phyloP scores from a whole-genome alignment of 2,329 filamentous ascomycete species.

The Bipolaris sorokiniana region DNA sequence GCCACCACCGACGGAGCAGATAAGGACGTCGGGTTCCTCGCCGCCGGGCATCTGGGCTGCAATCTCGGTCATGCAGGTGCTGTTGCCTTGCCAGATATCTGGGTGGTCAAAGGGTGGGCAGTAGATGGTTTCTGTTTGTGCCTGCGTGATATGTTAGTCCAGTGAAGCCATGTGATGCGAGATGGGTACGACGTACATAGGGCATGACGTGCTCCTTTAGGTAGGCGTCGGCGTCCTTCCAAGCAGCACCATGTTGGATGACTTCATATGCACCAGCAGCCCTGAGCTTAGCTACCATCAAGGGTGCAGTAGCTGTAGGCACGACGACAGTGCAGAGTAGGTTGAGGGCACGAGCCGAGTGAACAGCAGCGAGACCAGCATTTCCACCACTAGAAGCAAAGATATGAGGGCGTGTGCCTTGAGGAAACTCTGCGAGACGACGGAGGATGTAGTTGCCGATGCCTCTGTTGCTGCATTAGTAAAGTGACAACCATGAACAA shows the following conservation, averaged over 20 bases:
- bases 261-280: conserved; percentile 71
- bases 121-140: conserved; percentile 58
- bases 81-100: conserved; percentile 70
- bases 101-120: conserved; percentile 73
- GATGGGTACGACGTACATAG: conserved; percentile 25
- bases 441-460: conserved; percentile 74
- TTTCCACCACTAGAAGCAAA: conserved; percentile 84
- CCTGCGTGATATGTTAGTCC: conserved; percentile 37
- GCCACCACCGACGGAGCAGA: conserved; percentile 82
- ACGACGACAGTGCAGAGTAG: conserved; percentile 77
- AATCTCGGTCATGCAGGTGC: conserved; percentile 63
- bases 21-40: conserved; percentile 67
- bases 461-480: conserved; percentile 51
- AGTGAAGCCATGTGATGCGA: not conserved
- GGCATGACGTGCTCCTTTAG: conserved; percentile 65
- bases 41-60: conserved; percentile 49
- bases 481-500: not conserved
- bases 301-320: conserved; percentile 66
- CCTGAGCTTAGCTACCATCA: conserved; percentile 75
- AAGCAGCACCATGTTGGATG: conserved; percentile 70
- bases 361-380: conserved; percentile 81
- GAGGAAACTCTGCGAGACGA: conserved; percentile 49
- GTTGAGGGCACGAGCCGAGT: conserved; percentile 68
- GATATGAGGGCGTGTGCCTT: conserved; percentile 63
- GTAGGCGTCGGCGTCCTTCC: conserved; percentile 72